Percentiles rank a stretch among this genome's conserved stretches.
Evolutionary conservation across 768 basidiomycete species (phyloP).

Genomic region (Crassisporium funariophilum): DNA sequence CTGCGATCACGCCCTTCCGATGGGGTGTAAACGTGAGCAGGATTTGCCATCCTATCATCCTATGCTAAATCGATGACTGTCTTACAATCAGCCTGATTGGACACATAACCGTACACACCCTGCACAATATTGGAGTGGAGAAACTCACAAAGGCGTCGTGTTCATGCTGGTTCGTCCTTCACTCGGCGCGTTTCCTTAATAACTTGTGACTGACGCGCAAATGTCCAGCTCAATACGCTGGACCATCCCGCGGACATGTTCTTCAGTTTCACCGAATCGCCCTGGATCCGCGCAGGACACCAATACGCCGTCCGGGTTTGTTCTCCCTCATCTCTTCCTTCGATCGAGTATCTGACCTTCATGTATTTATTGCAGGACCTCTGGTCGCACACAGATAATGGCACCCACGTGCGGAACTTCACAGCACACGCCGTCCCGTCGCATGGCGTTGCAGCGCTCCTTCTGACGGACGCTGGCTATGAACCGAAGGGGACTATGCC

Average conservation of each 20-base stretch:
- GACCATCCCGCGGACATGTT: constrained; percentile 57
- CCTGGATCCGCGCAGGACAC: constrained; percentile 69
- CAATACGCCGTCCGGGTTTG: constrained; percentile 65
- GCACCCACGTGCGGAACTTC: constrained; percentile 62
- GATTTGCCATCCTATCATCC: no score
- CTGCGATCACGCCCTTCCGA: constrained; percentile 63
- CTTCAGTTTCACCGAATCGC: constrained; percentile 69
- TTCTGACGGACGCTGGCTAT: constrained; percentile 66
- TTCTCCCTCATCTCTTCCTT: constrained; percentile 2
- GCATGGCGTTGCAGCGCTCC: constrained; percentile 69
- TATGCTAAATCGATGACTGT: no score
- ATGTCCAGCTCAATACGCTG: constrained; percentile 65
- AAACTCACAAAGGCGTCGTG: constrained; percentile 62
- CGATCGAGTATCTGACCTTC: no score
- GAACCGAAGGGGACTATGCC: constrained; percentile 63
- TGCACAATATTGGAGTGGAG: constrained; percentile 74
- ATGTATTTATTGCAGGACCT: constrained; percentile 59
- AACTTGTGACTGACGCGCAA: no score
- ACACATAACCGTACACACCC: constrained; percentile 49
- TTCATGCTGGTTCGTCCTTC: constrained; percentile 67
- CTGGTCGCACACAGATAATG: constrained; percentile 73
- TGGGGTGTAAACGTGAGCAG: constrained; percentile 66
- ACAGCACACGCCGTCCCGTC: constrained; percentile 57
- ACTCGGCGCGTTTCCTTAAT: no score
- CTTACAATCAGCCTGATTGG: constrained; percentile 41